Percentiles rank a stretch among this genome's conserved stretches.
Evolutionary conservation across 2,329 filamentous ascomycete genomes (phyloP).

Genomic region (Fusarium sambucinum): DNA sequence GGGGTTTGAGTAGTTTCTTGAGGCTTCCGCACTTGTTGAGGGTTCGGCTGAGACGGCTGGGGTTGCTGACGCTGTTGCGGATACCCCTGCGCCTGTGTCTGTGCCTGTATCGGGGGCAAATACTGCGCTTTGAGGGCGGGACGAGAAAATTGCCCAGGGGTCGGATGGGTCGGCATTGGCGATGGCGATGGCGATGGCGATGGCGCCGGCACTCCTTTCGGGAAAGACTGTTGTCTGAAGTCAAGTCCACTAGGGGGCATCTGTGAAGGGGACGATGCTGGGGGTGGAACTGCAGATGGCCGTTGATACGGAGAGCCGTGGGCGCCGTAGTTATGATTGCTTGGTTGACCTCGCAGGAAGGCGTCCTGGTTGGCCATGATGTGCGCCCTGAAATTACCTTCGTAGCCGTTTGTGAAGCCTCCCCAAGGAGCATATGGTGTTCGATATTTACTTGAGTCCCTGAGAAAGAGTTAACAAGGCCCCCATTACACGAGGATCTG

Average conservation of each 20-base stretch:
- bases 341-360: constrained; percentile 45
- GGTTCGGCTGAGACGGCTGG: background rate
- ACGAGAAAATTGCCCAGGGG: constrained; percentile 24
- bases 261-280: constrained; percentile 3
- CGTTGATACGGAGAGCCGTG: constrained; percentile 13
- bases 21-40: constrained; percentile 4
- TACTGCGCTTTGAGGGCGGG: constrained; percentile 43
- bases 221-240: constrained; percentile 21
- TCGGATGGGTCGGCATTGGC: background rate
- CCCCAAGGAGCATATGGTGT: constrained; percentile 69
- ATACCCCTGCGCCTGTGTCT: constrained; percentile 2
- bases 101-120: constrained; percentile 16
- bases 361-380: constrained; percentile 54
- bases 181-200: background rate
- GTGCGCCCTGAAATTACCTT: constrained; percentile 63
- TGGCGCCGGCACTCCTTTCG: constrained; percentile 4
- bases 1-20: constrained; percentile 6
- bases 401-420: constrained; percentile 72
- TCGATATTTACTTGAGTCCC: constrained; percentile 67
- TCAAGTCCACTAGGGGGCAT: constrained; percentile 3
- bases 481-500: background rate
- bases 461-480: constrained; percentile 47
- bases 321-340: constrained; percentile 1
- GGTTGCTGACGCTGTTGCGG: background rate
- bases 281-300: background rate